Evolutionary conservation across 148 eudicot species (phyloP), one percentile per base, ranked within the genome.

Genomic region (Rhododendron simsii): DNA sequence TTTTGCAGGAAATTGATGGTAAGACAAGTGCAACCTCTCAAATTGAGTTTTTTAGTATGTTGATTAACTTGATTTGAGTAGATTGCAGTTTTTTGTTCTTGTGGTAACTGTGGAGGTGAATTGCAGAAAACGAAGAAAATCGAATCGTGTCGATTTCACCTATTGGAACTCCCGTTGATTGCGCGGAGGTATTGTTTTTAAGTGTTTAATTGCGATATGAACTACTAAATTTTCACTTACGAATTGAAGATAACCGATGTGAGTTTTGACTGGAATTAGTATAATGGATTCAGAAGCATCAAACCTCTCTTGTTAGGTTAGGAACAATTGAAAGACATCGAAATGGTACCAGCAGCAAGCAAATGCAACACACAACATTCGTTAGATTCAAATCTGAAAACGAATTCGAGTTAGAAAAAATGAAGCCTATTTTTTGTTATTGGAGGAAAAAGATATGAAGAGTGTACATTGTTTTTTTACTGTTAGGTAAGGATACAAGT

Each of bases 1-100:
- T 73, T 86, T 57, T 83, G 80, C 57, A 55, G 14, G 55, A 26
- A 61, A 14, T 79, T 37, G 53, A 85, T 77, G 96, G 98, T 93
- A 88, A 65, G 74, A 65, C 7, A n/a, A 26, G 44, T 18, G 33
- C 37, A 35, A 14, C 12, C 30, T n/a, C 23, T 0, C 63, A 1
- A 9, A 7, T 21, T 76, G 2, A 13, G 4, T 26, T 28, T 26
- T 28, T 12, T 13, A 28, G 2, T 0, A 80, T 9, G 20, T 51
- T 79, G 18, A 30, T 30, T 30, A 30, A 30, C 30, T 30, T 30
- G 30, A 33, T n/a, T n/a, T 85, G 3, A 7, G 53, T 28, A 3
- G 4, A 7, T 28, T 15, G 28, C 26, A 48, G 0, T 37, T 30
- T 84, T 86, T 55, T 16, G 21, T 76, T 53, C 20, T 81, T 71